phyloP scores from a whole-genome alignment of 148 eudicot genomes.

The Vaccinium macrocarpon region DNA sequence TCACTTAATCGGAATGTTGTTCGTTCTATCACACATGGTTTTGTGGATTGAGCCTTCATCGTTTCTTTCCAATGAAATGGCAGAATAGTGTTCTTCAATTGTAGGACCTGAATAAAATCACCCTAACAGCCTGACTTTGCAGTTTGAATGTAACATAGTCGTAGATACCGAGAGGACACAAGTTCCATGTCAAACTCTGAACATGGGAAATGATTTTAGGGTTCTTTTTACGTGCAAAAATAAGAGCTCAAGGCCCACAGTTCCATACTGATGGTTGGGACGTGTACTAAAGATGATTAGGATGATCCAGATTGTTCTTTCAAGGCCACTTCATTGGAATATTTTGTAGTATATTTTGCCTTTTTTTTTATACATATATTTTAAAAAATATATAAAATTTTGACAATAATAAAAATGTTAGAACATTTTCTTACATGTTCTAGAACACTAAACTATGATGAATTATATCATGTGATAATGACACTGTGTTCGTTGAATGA shows the following conservation, averaged over 20 bases:
- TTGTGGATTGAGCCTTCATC: neutral
- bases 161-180: neutral
- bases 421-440: no score
- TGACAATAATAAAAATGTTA: no score
- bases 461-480: no score
- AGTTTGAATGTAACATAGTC: neutral
- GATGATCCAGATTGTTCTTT: neutral
- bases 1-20: neutral
- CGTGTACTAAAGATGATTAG: neutral
- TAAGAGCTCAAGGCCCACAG: neutral
- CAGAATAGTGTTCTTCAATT: neutral
- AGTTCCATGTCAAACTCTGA: neutral
- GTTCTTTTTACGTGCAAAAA: neutral
- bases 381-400: no score
- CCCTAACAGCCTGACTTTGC: no score
- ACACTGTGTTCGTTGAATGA: no score
- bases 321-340: neutral
- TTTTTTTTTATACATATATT: no score
- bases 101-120: neutral
- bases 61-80: neutral
- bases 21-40: neutral
- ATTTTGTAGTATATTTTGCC: no score
- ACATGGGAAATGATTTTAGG: neutral
- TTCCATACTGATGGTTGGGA: neutral
- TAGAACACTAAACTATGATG: no score